A percentile compares a stretch with the other conserved stretches of the same genome.
phyloP scores from a whole-genome alignment of 768 basidiomycete species.

The Pleurotus djamor region DNA sequence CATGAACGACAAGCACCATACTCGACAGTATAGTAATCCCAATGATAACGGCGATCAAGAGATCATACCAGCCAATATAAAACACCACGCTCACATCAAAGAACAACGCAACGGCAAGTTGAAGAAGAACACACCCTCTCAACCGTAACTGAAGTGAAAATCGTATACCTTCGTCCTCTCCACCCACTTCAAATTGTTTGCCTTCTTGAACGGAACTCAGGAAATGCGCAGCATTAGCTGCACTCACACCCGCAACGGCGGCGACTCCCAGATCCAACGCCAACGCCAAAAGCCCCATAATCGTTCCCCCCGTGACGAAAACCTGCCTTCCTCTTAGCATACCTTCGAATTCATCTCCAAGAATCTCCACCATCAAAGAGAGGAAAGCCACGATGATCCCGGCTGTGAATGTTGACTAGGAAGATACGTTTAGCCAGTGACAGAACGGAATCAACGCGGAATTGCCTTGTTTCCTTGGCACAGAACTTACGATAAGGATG shows the following conservation, averaged over 20 bases:
- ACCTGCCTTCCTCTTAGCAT: background rate
- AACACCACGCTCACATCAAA: constrained; percentile 1
- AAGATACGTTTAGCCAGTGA: background rate
- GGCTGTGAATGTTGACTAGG: background rate
- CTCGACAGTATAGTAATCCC: background rate
- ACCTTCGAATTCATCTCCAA: background rate
- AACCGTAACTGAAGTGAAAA: background rate
- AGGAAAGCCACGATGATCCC: constrained; percentile 28
- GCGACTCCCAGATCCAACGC: background rate
- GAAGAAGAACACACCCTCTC: background rate
- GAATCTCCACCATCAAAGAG: background rate
- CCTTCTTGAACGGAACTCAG: background rate
- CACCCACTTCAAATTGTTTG: too few species aligned
- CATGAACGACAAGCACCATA: background rate
- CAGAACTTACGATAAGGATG: background rate
- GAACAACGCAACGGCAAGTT: background rate
- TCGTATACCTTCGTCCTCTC: too few species aligned
- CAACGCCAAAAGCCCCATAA: background rate
- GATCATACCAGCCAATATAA: background rate
- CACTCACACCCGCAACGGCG: background rate
- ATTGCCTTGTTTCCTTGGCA: too few species aligned
- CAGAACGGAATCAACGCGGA: background rate
- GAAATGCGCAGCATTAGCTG: background rate
- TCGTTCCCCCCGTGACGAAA: background rate
- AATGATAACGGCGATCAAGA: background rate